Base-by-base conservation (phyloP, 208 protist species). In the Crithidia sp. region DNA sequence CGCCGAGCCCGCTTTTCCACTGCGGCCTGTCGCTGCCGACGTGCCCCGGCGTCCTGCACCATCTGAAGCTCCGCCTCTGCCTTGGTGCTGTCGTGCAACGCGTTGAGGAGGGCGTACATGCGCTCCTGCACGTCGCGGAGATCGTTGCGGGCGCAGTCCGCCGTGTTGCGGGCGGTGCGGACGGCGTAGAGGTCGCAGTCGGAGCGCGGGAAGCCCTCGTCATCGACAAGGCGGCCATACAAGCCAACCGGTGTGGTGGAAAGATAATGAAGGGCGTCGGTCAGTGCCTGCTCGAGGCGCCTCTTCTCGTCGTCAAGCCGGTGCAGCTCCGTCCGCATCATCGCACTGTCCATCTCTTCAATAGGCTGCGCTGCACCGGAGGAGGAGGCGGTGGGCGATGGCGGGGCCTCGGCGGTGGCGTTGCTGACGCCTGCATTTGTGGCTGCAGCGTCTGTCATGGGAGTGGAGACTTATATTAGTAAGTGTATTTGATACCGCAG, bases 161-260 rank as follows among this genome's bases (percentile, higher is more conserved):
- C 86, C 0, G 79, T 90, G n/a, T 97, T 82, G 7, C 90, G 76
- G 0, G 92, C 90, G 3, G 68, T 72, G 13, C 89, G 83, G 0
- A 97, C 86, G 3, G 92, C 92, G 75, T 95, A 95, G n/a, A 95
- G 71, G 73, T 97, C 92, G 69, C 88, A 94, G 74, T 97, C 92
- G 59, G 66, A 61, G 7, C 92, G 78, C 10, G 92, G 92, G 60
- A 93, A 95, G 36, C 92, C 92, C 19, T 95, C 90, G 7, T 78
- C 81, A 68, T 97, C 90, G 9, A 94, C 40, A 17, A 97, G 81
- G n/a, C 73, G 76, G 5, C 68, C 84, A 45, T 73, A 50, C 60
- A 94, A 58, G 2, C 92, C 92, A 13, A 88, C 90, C 10, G 90
- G 89, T 8, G 90, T 93, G 4, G 78, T 70, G 16, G 62, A 56